These are phyloP conservation scores for Solanum sitiens DNA, from an alignment of 257 asterid genomes.

Conservation along the genomic window DNA sequence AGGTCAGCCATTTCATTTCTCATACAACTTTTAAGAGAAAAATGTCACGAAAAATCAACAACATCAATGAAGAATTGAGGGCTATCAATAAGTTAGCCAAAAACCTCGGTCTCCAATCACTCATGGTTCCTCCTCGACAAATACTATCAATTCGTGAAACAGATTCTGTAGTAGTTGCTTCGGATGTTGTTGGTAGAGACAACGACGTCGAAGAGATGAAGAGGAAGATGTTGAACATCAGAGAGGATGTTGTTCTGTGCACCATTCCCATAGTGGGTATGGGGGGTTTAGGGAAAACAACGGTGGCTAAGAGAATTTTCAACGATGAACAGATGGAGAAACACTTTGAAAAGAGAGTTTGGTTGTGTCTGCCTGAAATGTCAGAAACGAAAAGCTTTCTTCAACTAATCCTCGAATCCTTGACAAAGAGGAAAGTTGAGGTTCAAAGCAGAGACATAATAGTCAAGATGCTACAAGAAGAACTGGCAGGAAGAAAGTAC, in stretches of 20 bases:
- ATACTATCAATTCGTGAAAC: neutral
- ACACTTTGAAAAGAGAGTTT: constrained; percentile 6
- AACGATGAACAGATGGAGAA: neutral
- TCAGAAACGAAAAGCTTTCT: constrained; percentile 6
- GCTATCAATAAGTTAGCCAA: neutral
- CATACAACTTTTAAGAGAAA: neutral
- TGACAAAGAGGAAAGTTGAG: neutral
- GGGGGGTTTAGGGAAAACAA: constrained; percentile 12
- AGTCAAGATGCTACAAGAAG: neutral
- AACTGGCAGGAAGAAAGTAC: neutral
- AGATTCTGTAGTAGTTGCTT: neutral
- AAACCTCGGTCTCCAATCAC: neutral
- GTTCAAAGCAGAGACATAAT: neutral
- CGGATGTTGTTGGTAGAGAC: constrained; percentile 3
- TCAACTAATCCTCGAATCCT: neutral
- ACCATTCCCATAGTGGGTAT: constrained; percentile 2
- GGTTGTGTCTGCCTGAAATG: neutral
- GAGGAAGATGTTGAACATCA: neutral
- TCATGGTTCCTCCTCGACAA: neutral
- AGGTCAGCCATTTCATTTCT: neutral
- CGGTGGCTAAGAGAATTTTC: constrained; percentile 6
- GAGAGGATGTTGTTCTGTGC: neutral
- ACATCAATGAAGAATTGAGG: neutral
- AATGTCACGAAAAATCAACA: constrained; percentile 2
- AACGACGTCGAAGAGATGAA: neutral